A percentile compares a stretch with the other conserved stretches of the same genome.
phyloP scores from a whole-genome alignment of 2,329 filamentous ascomycete species.

The Sporothrix brunneoviolacea region DNA sequence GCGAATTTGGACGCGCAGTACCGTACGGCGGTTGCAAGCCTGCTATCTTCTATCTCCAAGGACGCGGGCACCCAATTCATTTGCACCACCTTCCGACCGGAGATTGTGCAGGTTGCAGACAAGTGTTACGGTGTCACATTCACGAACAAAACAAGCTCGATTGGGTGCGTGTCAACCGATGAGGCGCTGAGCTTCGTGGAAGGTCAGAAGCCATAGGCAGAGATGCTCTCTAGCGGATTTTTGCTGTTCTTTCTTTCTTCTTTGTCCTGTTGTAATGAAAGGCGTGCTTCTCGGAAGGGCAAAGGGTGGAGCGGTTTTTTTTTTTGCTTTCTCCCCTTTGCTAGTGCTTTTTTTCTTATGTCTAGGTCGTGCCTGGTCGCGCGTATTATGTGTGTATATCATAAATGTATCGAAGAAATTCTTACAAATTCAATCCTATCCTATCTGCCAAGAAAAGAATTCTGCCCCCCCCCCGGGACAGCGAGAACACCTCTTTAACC shows the following conservation, averaged over 20 bases:
- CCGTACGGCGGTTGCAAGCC: conserved; percentile 85
- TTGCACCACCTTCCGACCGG: conserved; percentile 95
- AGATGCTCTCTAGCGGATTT: background rate
- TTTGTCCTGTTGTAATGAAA: conserved; percentile 7
- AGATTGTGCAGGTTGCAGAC: conserved; percentile 91
- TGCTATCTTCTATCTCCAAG: conserved; percentile 71
- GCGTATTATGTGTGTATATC: too few relatives aligned
- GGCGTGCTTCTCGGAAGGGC: conserved; percentile 12
- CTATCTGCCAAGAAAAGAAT: too few relatives aligned
- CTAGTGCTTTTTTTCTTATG: background rate
- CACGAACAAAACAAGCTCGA: conserved; percentile 86
- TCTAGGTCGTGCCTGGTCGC: too few relatives aligned
- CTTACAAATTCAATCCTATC: too few relatives aligned
- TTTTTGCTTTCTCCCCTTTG: background rate
- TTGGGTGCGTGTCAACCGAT: conserved; percentile 81
- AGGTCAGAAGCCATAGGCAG: conserved; percentile 55
- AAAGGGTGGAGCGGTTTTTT: background rate
- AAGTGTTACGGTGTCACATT: conserved; percentile 97
- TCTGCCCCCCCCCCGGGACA: too few relatives aligned
- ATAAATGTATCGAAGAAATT: too few relatives aligned
- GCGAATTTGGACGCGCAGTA: conserved; percentile 98
- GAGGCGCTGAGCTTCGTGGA: conserved; percentile 92
- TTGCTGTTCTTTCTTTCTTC: background rate
- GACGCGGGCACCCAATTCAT: conserved; percentile 76
- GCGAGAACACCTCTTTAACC: too few relatives aligned